phyloP scores from a whole-genome alignment of 2,329 filamentous ascomycete genomes.

The Aureobasidium sp. region DNA sequence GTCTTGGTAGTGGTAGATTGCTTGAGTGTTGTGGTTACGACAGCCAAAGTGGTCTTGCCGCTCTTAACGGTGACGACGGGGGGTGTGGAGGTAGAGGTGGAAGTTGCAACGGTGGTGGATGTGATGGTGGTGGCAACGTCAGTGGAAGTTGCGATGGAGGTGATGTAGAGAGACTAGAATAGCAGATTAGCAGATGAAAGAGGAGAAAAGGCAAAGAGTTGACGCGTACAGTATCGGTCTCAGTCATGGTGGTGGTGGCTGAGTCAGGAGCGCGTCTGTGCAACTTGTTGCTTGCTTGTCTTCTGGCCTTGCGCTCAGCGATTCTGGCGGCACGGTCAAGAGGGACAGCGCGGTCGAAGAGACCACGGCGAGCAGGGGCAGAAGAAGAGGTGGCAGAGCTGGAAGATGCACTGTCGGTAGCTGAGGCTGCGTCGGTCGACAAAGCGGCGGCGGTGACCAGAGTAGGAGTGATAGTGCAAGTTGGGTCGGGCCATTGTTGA shows the following conservation, averaged over 20 bases:
- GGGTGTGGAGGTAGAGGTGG: not conserved
- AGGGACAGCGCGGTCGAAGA: conserved; percentile 11
- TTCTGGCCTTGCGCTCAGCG: conserved; percentile 20
- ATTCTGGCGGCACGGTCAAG: conserved; percentile 16
- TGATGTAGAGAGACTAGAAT: conserved; percentile 16
- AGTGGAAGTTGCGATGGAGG: not conserved
- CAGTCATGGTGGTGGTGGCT: conserved; percentile 24
- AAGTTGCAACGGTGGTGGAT: conserved; percentile 4
- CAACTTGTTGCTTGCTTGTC: conserved; percentile 15
- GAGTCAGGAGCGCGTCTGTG: conserved; percentile 26
- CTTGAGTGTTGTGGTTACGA: not conserved
- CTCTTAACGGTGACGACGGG: conserved; percentile 4
- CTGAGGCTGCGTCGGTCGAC: conserved; percentile 1
- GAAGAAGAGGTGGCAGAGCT: not conserved
- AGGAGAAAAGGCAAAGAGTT: not conserved
- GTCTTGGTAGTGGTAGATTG: conserved; percentile 9
- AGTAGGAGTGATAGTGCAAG: conserved; percentile 21
- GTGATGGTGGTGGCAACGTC: conserved; percentile 10
- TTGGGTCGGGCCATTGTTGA: conserved; percentile 19
- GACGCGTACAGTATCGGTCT: conserved; percentile 18
- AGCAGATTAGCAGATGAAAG: not conserved
- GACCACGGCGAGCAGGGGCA: conserved; percentile 14
- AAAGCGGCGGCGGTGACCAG: conserved; percentile 16
- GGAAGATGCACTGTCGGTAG: not conserved
- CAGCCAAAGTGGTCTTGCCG: conserved; percentile 9